These are phyloP conservation scores for Pseudogymnoascus pannorum DNA, from an alignment of 2,329 filamentous ascomycete genomes.

Conservation along the genomic window DNA sequence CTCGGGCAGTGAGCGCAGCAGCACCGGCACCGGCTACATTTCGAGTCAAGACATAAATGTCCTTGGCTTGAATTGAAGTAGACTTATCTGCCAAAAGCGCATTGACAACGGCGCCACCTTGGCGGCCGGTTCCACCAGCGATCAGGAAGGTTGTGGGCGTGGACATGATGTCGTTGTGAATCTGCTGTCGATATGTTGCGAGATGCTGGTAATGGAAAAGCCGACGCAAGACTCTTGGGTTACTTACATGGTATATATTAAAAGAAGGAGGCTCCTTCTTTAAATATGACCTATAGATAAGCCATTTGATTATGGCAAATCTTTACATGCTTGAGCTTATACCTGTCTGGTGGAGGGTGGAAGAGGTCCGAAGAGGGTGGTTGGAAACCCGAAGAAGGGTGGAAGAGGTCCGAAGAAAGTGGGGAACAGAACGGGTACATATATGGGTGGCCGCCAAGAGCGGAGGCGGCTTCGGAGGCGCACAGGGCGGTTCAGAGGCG, in stretches of 20 bases:
- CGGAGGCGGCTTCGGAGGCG: too few species aligned
- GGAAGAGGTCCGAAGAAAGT: neutral
- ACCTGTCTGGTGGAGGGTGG: neutral
- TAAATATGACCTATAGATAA: neutral
- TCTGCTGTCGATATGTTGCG: neutral
- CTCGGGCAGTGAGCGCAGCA: conserved; percentile 38
- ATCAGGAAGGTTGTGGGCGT: conserved; percentile 27
- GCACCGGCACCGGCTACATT: conserved; percentile 40
- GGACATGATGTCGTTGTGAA: neutral
- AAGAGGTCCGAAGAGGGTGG: neutral
- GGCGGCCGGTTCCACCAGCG: conserved; percentile 42
- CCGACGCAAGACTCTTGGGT: neutral
- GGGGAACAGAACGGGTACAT: too few species aligned
- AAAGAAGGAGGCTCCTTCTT: neutral
- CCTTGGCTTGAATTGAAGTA: conserved; percentile 26
- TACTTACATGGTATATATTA: neutral
- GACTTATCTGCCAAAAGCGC: conserved; percentile 31
- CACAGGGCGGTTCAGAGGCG: too few species aligned
- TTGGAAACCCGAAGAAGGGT: neutral
- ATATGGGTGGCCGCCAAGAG: too few species aligned
- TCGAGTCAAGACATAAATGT: conserved; percentile 54
- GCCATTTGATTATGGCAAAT: neutral
- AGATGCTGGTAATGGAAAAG: neutral
- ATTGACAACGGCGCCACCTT: conserved; percentile 38
- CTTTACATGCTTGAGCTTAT: neutral